Conservation (phyloP, 2,329 filamentous ascomycete species). For the Scleromitrula shiraiana region DNA sequence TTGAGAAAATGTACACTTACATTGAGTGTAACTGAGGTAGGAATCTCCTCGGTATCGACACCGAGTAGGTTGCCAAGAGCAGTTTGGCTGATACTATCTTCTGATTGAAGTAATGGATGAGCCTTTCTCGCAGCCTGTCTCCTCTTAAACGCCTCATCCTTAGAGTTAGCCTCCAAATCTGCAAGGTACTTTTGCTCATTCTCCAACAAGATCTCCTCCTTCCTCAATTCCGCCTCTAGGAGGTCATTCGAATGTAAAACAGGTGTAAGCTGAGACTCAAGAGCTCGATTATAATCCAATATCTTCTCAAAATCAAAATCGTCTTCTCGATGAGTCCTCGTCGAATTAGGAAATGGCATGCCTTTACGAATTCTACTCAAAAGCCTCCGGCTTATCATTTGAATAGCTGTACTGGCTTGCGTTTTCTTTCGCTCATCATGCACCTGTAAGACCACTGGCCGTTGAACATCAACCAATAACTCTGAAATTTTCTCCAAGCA, state of each 20-base stretch:
- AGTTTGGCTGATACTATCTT: constrained; percentile 9
- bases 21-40: constrained; percentile 9
- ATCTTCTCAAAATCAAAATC: constrained; percentile 61
- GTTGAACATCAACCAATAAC: constrained; percentile 51
- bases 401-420: constrained; percentile 43
- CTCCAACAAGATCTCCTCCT: constrained; percentile 48
- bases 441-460: constrained; percentile 52
- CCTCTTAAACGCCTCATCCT: constrained; percentile 44
- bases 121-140: constrained; percentile 34
- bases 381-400: constrained; percentile 47
- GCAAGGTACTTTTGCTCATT: constrained; percentile 45
- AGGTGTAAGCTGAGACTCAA: constrained; percentile 54
- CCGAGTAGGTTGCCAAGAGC: constrained; percentile 16
- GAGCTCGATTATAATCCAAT: constrained; percentile 46
- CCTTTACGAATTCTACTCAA: constrained; percentile 49
- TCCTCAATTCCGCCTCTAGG: constrained; percentile 48
- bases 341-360: constrained; percentile 58
- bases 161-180: constrained; percentile 47
- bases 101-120: constrained; percentile 25
- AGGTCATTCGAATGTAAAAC: constrained; percentile 55
- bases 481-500: constrained; percentile 48
- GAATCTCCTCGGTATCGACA: constrained; percentile 5
- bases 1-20: constrained; percentile 15
- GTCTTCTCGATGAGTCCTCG: constrained; percentile 40
- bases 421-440: constrained; percentile 36